Evolutionary conservation across 805 yeast genomes (phyloP), one percentile per base, ranked within the genome.

Genomic region (Barnettozyma salicaria): DNA sequence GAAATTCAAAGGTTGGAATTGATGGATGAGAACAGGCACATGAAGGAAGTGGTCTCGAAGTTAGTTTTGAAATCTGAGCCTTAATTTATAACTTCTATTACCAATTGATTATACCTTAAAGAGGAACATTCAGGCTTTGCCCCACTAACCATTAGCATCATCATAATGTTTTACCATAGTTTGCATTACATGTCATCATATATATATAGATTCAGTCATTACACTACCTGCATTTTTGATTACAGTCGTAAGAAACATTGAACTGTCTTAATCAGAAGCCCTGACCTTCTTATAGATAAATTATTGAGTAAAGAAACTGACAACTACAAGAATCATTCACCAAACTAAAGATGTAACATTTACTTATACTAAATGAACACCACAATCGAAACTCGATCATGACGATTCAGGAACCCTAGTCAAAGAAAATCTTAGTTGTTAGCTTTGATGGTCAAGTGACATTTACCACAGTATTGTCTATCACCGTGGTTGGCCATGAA

Each of bases 391-490:
- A 8, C 26, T 12, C 28, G n/a, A 25, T 20, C 20, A 19, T 21
- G 17, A 12, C 19, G 17, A n/a, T 4, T 23, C 12, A 12, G 29
- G 14, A 32, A 32, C 37, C 27, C 27, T 29, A 32, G 29, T 26
- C 21, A 32, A 23, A 30, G 42, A 31, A 45, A 44, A 46, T 53
- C 56, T 52, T 57, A 57, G 44, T 55, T 50, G 51, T 59, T 58
- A 52, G 61, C 59, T 58, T 79, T 82, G 76, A 80, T 82, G 70
- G 96, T 89, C 62, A 83, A 75, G 82, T 89, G 97, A 78, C 98
- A 92, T 78, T 85, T 88, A 77, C 98, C 98, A 76, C 98, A 92
- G 97, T 92, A 92, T 74, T 84, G 95, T 80, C 98, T 89, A 83
- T 82, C 55, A 68, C 76, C 72, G 90, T 85, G 89, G 88, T 89